A percentile compares a stretch with the other conserved stretches of the same genome.
These are phyloP conservation scores for Pinus albicaulis DNA, from an alignment of 75 land plant genomes.

Conservation along the genomic window DNA sequence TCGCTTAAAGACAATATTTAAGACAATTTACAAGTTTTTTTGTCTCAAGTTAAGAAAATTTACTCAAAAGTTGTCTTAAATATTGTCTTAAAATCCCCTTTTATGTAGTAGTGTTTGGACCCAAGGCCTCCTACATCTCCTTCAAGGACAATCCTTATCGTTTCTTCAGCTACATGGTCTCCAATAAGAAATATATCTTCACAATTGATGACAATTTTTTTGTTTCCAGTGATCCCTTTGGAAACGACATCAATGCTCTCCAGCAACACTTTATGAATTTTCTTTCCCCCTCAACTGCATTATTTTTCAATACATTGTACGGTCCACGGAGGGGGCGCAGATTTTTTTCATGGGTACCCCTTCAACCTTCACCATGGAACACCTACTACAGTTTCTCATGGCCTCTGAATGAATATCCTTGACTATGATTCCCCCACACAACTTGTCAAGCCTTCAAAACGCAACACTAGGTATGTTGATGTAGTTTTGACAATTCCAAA, in stretches of 20 bases:
- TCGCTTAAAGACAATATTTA: no score
- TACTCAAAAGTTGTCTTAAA: no score
- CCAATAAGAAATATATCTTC: constrained; percentile 67
- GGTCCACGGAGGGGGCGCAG: constrained; percentile 77
- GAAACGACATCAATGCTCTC: constrained; percentile 71
- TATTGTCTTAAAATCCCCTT: no score
- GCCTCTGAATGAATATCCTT: constrained; percentile 77
- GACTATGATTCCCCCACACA: constrained; percentile 86
- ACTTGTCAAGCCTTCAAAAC: constrained; percentile 57
- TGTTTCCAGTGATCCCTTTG: constrained; percentile 72
- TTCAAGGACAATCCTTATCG: constrained; percentile 77
- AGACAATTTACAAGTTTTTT: no score
- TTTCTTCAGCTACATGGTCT: constrained; percentile 65
- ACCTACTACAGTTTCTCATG: constrained; percentile 74
- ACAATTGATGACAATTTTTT: constrained; percentile 74
- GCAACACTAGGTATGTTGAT: constrained; percentile 38
- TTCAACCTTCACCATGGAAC: constrained; percentile 76
- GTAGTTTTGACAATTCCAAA: constrained; percentile 78
- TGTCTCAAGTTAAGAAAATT: no score
- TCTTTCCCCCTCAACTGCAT: constrained; percentile 66
- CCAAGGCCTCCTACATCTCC: constrained; percentile 62
- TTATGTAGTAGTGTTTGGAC: no score
- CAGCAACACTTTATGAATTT: constrained; percentile 86
- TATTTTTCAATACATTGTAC: constrained; percentile 80
- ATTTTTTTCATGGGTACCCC: constrained; percentile 84